Conservation (phyloP, 441 rosid species). For the Bruguiera hainesii region DNA sequence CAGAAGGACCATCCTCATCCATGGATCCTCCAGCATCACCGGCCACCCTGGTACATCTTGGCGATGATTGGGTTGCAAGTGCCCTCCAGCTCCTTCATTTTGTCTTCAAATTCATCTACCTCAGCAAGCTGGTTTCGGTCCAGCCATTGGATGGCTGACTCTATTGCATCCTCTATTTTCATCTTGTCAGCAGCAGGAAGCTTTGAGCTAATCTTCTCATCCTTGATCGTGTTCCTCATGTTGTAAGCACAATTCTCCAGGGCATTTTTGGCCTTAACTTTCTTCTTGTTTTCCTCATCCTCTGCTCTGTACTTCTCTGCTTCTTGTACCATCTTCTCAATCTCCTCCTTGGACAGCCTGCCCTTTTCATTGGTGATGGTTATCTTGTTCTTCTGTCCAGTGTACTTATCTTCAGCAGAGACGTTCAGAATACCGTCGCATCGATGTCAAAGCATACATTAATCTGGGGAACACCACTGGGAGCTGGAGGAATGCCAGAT, state of each 20-base stretch:
- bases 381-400: constrained; percentile 78
- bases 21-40: constrained; percentile 45
- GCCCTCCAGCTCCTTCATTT: constrained; percentile 63
- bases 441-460: constrained; percentile 69
- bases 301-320: constrained; percentile 71
- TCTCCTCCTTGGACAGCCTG: constrained; percentile 56
- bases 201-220: constrained; percentile 59
- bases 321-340: constrained; percentile 67
- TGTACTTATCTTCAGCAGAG: constrained; percentile 74
- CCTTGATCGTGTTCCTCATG: constrained; percentile 69
- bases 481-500: constrained; percentile 70
- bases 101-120: constrained; percentile 62
- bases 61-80: constrained; percentile 71
- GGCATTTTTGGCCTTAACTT: constrained; percentile 70
- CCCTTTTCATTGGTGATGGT: constrained; percentile 78
- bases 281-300: constrained; percentile 70
- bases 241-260: constrained; percentile 62
- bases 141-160: constrained; percentile 58
- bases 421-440: constrained; percentile 73
- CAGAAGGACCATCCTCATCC: constrained; percentile 12
- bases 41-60: constrained; percentile 62
- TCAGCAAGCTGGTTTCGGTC: constrained; percentile 68
- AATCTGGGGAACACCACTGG: constrained; percentile 69
- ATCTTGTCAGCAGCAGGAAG: constrained; percentile 53
- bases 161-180: constrained; percentile 59